These are phyloP conservation scores for Dactylella cylindrospora DNA, from an alignment of 2,329 filamentous ascomycete species.

Conservation along the genomic window DNA sequence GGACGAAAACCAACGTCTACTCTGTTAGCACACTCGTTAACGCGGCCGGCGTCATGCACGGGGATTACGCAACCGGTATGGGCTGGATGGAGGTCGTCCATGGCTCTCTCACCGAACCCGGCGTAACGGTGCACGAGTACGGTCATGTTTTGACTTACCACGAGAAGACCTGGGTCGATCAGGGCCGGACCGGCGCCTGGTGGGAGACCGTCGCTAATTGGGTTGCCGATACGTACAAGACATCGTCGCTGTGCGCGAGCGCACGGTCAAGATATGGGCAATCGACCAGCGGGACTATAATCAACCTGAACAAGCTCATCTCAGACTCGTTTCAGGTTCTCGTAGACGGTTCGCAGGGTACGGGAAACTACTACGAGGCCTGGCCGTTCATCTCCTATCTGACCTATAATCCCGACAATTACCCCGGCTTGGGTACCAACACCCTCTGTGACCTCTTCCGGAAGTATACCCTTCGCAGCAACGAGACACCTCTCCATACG, in stretches of 20 bases:
- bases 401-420: constrained; percentile 57
- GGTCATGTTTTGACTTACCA: constrained; percentile 57
- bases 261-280: constrained; percentile 53
- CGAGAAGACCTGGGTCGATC: constrained; percentile 51
- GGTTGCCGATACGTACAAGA: constrained; percentile 57
- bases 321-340: constrained; percentile 57
- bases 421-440: constrained; percentile 53
- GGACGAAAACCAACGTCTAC: constrained; percentile 57
- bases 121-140: constrained; percentile 58
- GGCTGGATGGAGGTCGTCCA: constrained; percentile 55
- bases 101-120: constrained; percentile 52
- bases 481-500: constrained; percentile 58
- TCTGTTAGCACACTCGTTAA: constrained; percentile 51
- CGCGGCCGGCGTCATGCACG: constrained; percentile 55
- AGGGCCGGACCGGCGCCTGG: constrained; percentile 57
- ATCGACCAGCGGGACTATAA: constrained; percentile 51
- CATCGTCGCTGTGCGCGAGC: constrained; percentile 54
- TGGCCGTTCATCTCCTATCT: constrained; percentile 59
- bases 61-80: constrained; percentile 53
- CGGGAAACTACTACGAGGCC: constrained; percentile 59
- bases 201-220: constrained; percentile 59
- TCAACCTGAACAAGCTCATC: constrained; percentile 56
- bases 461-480: constrained; percentile 55
- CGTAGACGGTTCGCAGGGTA: constrained; percentile 54
- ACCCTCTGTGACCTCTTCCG: constrained; percentile 55